These are phyloP conservation scores for Mycena sanguinolenta DNA, from an alignment of 768 basidiomycete genomes.

Conservation along the genomic window DNA sequence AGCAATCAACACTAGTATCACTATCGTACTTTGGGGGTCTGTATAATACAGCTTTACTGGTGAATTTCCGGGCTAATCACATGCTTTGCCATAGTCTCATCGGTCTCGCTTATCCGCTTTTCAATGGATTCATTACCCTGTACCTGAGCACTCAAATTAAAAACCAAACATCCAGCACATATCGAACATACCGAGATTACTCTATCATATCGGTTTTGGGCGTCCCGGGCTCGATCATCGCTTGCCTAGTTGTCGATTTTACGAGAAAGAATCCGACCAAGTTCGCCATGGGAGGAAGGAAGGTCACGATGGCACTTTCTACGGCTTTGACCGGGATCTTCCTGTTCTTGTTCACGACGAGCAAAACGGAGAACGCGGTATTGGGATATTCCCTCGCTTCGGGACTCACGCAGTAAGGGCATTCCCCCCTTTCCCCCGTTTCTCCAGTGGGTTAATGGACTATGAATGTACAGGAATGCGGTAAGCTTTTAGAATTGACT, in stretches of 20 bases:
- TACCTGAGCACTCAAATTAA: too few relatives aligned
- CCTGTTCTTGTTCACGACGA: slow-evolving; percentile 66
- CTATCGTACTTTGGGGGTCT: slow-evolving; percentile 67
- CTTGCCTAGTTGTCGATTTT: slow-evolving; percentile 59
- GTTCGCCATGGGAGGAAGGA: too few relatives aligned
- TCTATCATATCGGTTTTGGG: slow-evolving; percentile 62
- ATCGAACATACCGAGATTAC: slow-evolving; percentile 66
- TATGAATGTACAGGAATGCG: too few relatives aligned
- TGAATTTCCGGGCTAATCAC: slow-evolving; percentile 4
- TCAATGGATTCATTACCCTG: too few relatives aligned
- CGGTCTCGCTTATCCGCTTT: too few relatives aligned
- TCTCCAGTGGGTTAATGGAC: too few relatives aligned
- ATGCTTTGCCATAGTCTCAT: slow-evolving; percentile 41
- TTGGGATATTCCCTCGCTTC: slow-evolving; percentile 63
- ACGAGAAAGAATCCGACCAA: too few relatives aligned
- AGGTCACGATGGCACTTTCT: too few relatives aligned
- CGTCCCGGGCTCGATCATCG: slow-evolving; percentile 62
- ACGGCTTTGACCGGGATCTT: slow-evolving; percentile 62
- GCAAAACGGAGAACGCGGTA: slow-evolving; percentile 52
- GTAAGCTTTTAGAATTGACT: too few relatives aligned
- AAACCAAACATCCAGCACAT: too few relatives aligned
- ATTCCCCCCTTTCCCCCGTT: too few relatives aligned
- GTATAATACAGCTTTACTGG: slow-evolving; percentile 32
- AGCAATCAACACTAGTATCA: slow-evolving; percentile 60
- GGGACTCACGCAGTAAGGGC: too few relatives aligned